Conservation (phyloP, 2,329 filamentous ascomycete genomes). For the Fonsecaea erecta region DNA sequence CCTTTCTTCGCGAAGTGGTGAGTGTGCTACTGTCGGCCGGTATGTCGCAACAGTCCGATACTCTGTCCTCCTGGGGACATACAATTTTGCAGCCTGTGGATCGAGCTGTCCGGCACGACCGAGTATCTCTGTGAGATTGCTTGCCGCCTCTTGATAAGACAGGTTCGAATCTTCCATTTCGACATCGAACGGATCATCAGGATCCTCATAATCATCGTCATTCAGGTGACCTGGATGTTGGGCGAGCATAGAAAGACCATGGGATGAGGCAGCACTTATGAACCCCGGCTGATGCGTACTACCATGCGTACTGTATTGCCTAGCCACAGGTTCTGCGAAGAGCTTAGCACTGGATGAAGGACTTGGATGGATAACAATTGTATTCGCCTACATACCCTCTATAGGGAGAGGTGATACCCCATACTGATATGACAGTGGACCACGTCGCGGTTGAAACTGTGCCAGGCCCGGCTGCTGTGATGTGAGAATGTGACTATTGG, state of each 20-base stretch:
- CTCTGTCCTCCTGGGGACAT: conserved; percentile 12
- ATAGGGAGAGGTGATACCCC: conserved; percentile 11
- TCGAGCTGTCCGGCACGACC: conserved; percentile 19
- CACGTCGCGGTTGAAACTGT: conserved; percentile 10
- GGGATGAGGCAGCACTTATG: not conserved
- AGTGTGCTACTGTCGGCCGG: conserved; percentile 50
- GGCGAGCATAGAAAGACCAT: conserved; percentile 9
- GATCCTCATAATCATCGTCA: conserved; percentile 56
- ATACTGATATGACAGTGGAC: conserved; percentile 12
- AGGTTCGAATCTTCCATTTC: conserved; percentile 53
- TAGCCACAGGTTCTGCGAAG: conserved; percentile 20
- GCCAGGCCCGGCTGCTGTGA: not conserved
- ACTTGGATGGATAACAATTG: conserved; percentile 3
- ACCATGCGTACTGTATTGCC: conserved; percentile 23
- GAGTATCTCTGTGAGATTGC: conserved; percentile 43
- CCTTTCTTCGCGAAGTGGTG: conserved; percentile 77
- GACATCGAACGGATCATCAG: conserved; percentile 68
- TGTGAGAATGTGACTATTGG: conserved; percentile 4
- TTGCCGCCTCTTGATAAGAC: conserved; percentile 27
- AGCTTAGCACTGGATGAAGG: conserved; percentile 22
- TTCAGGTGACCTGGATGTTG: not conserved
- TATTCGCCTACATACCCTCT: conserved; percentile 28
- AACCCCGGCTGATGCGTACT: conserved; percentile 11
- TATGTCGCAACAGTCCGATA: conserved; percentile 24
- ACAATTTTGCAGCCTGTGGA: conserved; percentile 13